These are phyloP conservation scores for Hemileccinum impolitum DNA, from an alignment of 768 basidiomycete genomes.

Conservation along the genomic window DNA sequence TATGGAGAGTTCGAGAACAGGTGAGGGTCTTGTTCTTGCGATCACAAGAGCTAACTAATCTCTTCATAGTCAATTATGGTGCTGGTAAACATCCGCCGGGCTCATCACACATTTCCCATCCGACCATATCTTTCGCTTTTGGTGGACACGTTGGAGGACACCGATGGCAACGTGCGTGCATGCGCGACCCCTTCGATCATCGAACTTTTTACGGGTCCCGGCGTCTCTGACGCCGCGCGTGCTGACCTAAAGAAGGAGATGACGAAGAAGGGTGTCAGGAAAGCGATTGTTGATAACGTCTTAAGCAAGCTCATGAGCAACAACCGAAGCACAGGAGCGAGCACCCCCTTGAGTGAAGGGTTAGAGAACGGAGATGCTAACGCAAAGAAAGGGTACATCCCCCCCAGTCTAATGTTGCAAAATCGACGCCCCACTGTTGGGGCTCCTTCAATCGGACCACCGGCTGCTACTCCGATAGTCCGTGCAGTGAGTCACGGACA, in stretches of 20 bases:
- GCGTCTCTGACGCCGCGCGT: conserved; percentile 81
- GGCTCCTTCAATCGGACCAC: conserved; percentile 22
- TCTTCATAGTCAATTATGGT: conserved; percentile 53
- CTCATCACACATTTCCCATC: conserved; percentile 72
- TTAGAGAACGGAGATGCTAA: conserved; percentile 48
- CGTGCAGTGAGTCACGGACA: conserved; percentile 50
- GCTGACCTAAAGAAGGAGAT: conserved; percentile 94
- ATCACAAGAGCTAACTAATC: neutral
- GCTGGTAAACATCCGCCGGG: conserved; percentile 69
- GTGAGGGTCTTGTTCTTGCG: conserved; percentile 38
- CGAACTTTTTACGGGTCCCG: conserved; percentile 80
- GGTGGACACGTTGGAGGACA: conserved; percentile 86
- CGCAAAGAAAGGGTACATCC: conserved; percentile 57
- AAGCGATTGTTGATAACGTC: conserved; percentile 81
- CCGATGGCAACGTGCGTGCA: conserved; percentile 86
- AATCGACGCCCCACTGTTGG: conserved; percentile 47
- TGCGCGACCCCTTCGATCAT: conserved; percentile 78
- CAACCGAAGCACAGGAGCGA: conserved; percentile 38
- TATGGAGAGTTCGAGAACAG: conserved; percentile 85
- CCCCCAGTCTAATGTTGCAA: conserved; percentile 66
- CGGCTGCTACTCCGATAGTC: conserved; percentile 32
- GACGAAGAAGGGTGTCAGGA: conserved; percentile 79
- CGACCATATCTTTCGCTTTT: conserved; percentile 75
- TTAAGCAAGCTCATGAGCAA: conserved; percentile 57
- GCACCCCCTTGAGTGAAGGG: conserved; percentile 51